Evolutionary conservation across 805 yeast genomes (phyloP).

Genomic region (Pichia cephalocereana): DNA sequence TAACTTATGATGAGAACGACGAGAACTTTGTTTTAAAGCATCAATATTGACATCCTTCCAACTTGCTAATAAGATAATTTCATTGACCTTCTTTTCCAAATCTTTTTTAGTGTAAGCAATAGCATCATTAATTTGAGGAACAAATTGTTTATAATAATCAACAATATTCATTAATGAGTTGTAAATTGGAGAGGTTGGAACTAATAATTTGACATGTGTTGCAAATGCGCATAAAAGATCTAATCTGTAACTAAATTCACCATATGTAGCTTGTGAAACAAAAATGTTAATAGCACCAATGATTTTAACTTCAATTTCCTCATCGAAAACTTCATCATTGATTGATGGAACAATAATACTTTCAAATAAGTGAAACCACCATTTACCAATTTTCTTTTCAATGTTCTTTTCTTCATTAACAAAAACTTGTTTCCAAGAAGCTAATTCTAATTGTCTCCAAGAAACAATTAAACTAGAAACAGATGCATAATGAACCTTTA

Average conservation of each 20-base stretch:
- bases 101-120: constrained; percentile 38
- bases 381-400: constrained; percentile 50
- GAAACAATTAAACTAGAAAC: constrained; percentile 65
- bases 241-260: constrained; percentile 61
- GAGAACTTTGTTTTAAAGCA: constrained; percentile 89
- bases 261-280: constrained; percentile 65
- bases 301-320: constrained; percentile 26
- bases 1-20: constrained; percentile 74
- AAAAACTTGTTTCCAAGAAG: constrained; percentile 77
- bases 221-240: constrained; percentile 55
- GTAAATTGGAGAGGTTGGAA: constrained; percentile 18
- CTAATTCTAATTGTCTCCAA: constrained; percentile 85
- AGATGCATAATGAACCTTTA: constrained; percentile 44
- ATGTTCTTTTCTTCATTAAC: constrained; percentile 46
- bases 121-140: constrained; percentile 35
- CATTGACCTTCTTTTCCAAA: constrained; percentile 72
- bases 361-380: constrained; percentile 93
- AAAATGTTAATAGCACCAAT: constrained; percentile 62
- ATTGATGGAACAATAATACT: constrained; percentile 51
- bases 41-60: constrained; percentile 96
- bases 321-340: constrained; percentile 30
- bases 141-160: constrained; percentile 60
- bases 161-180: constrained; percentile 49
- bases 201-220: constrained; percentile 35
- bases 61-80: constrained; percentile 80